These are phyloP conservation scores for Plasmopara muralis DNA, from an alignment of 352 stramenopile species.

Conservation along the genomic window DNA sequence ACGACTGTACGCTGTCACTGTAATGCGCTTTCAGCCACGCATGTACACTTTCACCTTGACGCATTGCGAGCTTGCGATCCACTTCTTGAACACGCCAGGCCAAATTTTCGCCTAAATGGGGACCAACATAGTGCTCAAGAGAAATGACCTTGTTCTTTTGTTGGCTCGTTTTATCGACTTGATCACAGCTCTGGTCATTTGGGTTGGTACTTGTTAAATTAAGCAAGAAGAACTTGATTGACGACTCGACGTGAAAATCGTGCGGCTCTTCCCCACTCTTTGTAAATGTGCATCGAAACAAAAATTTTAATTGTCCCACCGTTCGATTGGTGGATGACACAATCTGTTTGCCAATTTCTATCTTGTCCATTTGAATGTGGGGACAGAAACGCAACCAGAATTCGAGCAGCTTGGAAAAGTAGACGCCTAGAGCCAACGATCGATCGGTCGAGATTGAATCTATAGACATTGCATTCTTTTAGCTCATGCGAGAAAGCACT, in stretches of 20 bases:
- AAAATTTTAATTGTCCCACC: slow-evolving; percentile 68
- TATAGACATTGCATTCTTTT: slow-evolving; percentile 12
- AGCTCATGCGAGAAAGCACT: background rate
- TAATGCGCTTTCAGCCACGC: slow-evolving; percentile 46
- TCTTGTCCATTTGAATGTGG: slow-evolving; percentile 30
- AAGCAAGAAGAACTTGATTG: slow-evolving; percentile 76
- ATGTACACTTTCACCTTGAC: slow-evolving; percentile 42
- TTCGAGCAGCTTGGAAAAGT: slow-evolving; percentile 65
- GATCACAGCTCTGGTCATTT: background rate
- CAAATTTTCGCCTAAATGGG: slow-evolving; percentile 66
- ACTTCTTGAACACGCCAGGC: slow-evolving; percentile 67
- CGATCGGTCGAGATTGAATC: slow-evolving; percentile 29
- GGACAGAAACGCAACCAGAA: slow-evolving; percentile 61
- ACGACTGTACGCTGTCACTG: slow-evolving; percentile 42
- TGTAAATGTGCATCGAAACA: slow-evolving; percentile 43
- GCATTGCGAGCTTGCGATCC: slow-evolving; percentile 56
- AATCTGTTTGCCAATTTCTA: slow-evolving; percentile 56
- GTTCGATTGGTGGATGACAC: slow-evolving; percentile 55
- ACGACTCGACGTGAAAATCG: slow-evolving; percentile 69
- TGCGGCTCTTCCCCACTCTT: slow-evolving; percentile 4
- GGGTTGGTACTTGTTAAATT: slow-evolving; percentile 24
- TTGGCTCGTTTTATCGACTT: background rate
- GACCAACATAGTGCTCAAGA: slow-evolving; percentile 64
- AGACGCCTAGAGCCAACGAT: slow-evolving; percentile 53
- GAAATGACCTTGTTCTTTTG: slow-evolving; percentile 13